phyloP scores from a whole-genome alignment of 257 asterid genomes.

The Nicotiana paniculata region DNA sequence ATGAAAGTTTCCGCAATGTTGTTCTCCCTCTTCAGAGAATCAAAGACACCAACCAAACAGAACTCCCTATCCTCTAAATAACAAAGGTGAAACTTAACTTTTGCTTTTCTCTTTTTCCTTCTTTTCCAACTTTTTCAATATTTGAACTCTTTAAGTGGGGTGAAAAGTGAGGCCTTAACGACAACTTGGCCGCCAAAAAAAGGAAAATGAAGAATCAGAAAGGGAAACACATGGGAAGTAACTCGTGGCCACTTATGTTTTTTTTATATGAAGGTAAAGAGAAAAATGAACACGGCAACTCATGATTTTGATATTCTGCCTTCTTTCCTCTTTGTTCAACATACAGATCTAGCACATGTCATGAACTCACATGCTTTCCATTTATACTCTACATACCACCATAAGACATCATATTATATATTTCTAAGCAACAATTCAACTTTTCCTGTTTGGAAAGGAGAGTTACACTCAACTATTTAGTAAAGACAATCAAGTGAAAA shows the following conservation, averaged over 20 bases:
- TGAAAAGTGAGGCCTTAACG: conserved; percentile 37
- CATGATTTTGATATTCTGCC: conserved; percentile 34
- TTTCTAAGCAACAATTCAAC: not conserved
- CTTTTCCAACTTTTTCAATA: conserved; percentile 24
- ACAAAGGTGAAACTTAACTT: conserved; percentile 21
- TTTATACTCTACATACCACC: conserved; percentile 20
- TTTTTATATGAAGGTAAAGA: conserved; percentile 21
- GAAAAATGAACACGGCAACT: conserved; percentile 41
- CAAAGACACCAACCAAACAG: conserved; percentile 8
- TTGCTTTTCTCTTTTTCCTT: conserved; percentile 21
- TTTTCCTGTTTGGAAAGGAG: not conserved
- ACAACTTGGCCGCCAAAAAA: conserved; percentile 35
- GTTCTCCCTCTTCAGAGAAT: not conserved
- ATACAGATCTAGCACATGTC: conserved; percentile 27
- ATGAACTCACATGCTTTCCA: conserved; percentile 31
- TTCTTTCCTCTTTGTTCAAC: conserved; percentile 25
- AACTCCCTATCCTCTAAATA: conserved; percentile 11
- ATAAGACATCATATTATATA: not conserved
- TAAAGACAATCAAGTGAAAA: not conserved
- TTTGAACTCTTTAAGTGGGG: conserved; percentile 31
- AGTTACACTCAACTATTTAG: not conserved
- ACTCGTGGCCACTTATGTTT: conserved; percentile 25
- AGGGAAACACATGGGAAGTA: conserved; percentile 19
- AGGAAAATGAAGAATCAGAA: conserved; percentile 10
- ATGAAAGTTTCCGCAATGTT: not conserved